Base-by-base conservation (phyloP, 768 basidiomycete genomes). In the Leccinum arenicola region DNA sequence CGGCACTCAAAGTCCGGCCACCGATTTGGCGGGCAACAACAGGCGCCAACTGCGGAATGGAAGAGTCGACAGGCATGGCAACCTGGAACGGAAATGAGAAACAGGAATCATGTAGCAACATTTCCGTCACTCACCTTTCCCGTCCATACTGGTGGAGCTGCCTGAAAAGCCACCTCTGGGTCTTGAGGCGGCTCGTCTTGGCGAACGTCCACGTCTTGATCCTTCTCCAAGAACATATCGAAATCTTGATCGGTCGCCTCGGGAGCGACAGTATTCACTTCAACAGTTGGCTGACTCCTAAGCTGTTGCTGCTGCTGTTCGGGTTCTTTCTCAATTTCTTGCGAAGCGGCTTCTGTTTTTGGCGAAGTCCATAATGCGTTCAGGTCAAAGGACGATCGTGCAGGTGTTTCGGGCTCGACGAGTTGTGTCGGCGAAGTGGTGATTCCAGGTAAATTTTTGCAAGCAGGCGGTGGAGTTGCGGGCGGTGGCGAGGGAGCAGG, bases 151-250 rank as follows among this genome's bases (percentile, higher is more conserved):
- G 76, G 73, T 4, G 84, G 82, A 23, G 80, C 64, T n/a, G 76
- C 77, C 56, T 87, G 82, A 63, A 90, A 84, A 12, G 71, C 71
- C 19, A 76, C 78, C 59, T 82, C 79, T 49, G 79, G 76, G 19
- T 73, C 77, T 55, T 80, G 80, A 15, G 68, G 68, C 33, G 59
- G 64, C 48, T 61, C 57, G 15, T 49, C 64, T 54, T 53, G 67
- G 51, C 63, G 66, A 40, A 72, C 64, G 4, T 66, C 72, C 15
- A 65, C 61, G 1, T 80, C 77, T 29, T 78, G 72, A 15, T 83
- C 82, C 60, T 86, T 83, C 58, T 89, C 84, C 40, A 95, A 74
- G 67, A 93, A 87, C 85, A 93, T 89, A 64, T 93, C 92, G 66
- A 95, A 93, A 70, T 93, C 92, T 61, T 85, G 83, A 72, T 93